Evolutionary conservation across 768 basidiomycete genomes (phyloP).

Genomic region (Lactarius evosmus): DNA sequence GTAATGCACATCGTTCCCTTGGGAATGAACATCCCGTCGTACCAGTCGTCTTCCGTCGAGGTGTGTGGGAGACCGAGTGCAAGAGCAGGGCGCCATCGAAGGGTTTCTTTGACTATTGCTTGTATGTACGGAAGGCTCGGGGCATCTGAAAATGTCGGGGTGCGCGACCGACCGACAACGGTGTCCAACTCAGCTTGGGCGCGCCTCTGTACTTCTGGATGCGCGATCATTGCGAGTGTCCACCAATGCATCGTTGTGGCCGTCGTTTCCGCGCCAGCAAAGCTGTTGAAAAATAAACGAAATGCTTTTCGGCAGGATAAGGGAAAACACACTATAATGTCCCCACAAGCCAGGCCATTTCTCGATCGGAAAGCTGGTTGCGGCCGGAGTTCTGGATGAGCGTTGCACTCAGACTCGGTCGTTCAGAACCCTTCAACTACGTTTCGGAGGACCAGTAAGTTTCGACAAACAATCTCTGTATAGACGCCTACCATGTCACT

Average conservation of each 20-base stretch:
- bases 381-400: neutral
- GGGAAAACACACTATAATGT: neutral
- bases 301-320: neutral
- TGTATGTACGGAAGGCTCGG: conserved; percentile 15
- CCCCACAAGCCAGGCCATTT: neutral
- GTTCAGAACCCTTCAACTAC: neutral
- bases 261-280: conserved; percentile 2
- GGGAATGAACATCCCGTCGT: neutral
- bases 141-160: conserved; percentile 21
- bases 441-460: neutral
- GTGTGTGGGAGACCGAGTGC: neutral
- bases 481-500: neutral
- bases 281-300: neutral
- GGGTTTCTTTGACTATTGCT: neutral
- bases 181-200: conserved; percentile 24
- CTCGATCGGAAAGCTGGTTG: neutral
- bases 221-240: conserved; percentile 20
- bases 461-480: neutral
- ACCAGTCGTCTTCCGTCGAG: conserved; percentile 30
- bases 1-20: neutral
- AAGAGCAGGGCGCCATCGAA: neutral
- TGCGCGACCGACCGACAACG: conserved; percentile 18
- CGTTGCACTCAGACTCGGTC: neutral
- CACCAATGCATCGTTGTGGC: conserved; percentile 5
- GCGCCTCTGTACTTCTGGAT: conserved; percentile 12